Evolutionary conservation across 2,329 filamentous ascomycete species (phyloP).

Genomic region (Pseudocercospora fuligena): DNA sequence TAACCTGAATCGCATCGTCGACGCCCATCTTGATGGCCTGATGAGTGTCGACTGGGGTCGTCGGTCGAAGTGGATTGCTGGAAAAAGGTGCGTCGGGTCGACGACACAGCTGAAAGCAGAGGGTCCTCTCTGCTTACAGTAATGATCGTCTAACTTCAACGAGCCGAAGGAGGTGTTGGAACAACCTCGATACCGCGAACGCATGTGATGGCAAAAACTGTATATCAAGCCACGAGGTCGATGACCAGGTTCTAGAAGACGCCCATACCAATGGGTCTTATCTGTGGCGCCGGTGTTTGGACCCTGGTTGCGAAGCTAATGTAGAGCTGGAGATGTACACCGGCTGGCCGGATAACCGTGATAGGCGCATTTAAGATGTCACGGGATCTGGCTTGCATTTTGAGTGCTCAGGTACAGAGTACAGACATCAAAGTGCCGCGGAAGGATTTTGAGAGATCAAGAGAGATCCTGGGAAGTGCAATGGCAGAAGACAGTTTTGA

Average conservation of each 20-base stretch:
- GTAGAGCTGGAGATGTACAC: not conserved
- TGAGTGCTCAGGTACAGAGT: not conserved
- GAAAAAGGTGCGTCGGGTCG: no score
- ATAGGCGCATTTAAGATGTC: not conserved
- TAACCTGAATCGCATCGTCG: not conserved
- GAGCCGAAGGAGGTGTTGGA: no score
- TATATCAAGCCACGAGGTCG: not conserved
- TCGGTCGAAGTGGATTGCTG: no score
- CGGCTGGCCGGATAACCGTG: not conserved
- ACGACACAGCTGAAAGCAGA: no score
- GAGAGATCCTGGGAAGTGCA: not conserved
- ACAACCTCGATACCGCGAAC: no score
- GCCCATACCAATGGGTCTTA: not conserved
- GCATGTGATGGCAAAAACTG: not conserved
- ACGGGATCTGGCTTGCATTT: not conserved
- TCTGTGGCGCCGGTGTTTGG: slow-evolving; percentile 2
- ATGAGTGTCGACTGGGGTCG: not conserved
- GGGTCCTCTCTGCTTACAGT: no score
- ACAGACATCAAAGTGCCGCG: not conserved
- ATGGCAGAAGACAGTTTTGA: slow-evolving; percentile 26
- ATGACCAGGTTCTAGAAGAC: not conserved
- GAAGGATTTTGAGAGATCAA: not conserved
- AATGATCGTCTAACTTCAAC: no score
- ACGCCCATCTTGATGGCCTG: slow-evolving; percentile 10
- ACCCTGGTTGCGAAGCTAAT: not conserved